phyloP scores from a whole-genome alignment of 2,329 filamentous ascomycete genomes.

The Aspergillus uvarum region DNA sequence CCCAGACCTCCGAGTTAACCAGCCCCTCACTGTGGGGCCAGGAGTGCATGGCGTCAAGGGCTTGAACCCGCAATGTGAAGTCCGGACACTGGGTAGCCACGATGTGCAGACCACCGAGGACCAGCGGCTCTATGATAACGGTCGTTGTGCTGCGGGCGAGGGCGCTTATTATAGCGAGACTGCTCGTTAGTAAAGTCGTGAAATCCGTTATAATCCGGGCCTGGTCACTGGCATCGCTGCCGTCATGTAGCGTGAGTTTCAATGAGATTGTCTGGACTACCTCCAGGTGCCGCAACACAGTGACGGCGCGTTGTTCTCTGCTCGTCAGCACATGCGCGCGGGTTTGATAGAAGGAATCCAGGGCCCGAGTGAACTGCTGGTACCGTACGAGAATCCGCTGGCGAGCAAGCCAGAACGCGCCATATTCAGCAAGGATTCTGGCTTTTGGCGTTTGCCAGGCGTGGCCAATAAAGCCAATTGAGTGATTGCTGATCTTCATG shows the following conservation, averaged over 20 bases:
- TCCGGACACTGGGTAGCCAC: slow-evolving; percentile 18
- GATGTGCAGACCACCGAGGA: slow-evolving; percentile 12
- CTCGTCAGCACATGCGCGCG: not conserved
- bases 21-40: slow-evolving; percentile 20
- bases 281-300: slow-evolving; percentile 11
- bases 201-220: slow-evolving; percentile 8
- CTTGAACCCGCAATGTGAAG: slow-evolving; percentile 12
- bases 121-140: slow-evolving; percentile 14
- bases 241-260: slow-evolving; percentile 15
- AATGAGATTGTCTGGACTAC: slow-evolving; percentile 7
- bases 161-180: slow-evolving; percentile 5
- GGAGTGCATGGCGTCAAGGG: slow-evolving; percentile 9
- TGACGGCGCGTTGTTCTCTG: slow-evolving; percentile 5
- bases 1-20: slow-evolving; percentile 16
- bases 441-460: slow-evolving; percentile 13
- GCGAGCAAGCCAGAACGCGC: slow-evolving; percentile 2
- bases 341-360: not conserved
- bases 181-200: not conserved
- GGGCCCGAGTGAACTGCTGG: not conserved
- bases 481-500: slow-evolving; percentile 1
- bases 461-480: slow-evolving; percentile 14
- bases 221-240: not conserved
- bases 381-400: not conserved
- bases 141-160: slow-evolving; percentile 9
- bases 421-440: slow-evolving; percentile 10